Evolutionary conservation across 495 filamentous ascomycete species (phyloP).

Genomic region (Neurospora sp.): DNA sequence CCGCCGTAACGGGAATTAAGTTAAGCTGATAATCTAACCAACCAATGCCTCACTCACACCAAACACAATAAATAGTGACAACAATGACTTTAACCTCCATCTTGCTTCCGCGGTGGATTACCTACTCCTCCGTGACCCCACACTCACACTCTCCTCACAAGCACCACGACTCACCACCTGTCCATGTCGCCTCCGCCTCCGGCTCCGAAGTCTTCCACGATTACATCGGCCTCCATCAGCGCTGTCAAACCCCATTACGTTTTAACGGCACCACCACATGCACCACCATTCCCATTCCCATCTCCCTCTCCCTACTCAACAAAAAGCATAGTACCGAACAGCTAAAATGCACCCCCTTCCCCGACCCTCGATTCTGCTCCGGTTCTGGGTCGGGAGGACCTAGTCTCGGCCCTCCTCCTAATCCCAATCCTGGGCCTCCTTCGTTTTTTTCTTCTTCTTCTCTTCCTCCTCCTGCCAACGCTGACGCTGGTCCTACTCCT

Average conservation of each 20-base stretch:
- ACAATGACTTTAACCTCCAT: conserved; percentile 67
- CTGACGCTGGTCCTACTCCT: too few species aligned
- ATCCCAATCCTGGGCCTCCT: too few species aligned
- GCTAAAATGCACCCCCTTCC: conserved; percentile 37
- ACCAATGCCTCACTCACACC: not conserved
- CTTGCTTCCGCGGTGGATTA: conserved; percentile 69
- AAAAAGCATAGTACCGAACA: not conserved
- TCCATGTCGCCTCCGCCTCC: conserved; percentile 1
- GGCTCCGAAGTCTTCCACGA: conserved; percentile 45
- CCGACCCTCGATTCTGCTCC: conserved; percentile 9
- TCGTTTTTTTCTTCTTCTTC: too few species aligned
- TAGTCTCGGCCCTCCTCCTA: too few species aligned
- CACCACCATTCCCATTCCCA: too few species aligned
- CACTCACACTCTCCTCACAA: not conserved
- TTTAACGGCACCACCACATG: too few species aligned
- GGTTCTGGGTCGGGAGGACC: too few species aligned
- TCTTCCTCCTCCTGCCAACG: too few species aligned
- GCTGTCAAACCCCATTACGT: conserved; percentile 35
- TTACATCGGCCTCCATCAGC: conserved; percentile 69
- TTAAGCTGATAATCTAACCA: not conserved
- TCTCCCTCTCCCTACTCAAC: too few species aligned
- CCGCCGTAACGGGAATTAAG: not conserved
- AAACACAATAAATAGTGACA: conserved; percentile 45
- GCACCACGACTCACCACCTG: not conserved
- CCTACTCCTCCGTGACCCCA: conserved; percentile 50